Percentiles rank a stretch among this genome's conserved stretches.
These are phyloP conservation scores for Helotiales sp. DNA, from an alignment of 2,329 filamentous ascomycete species.

Conservation along the genomic window DNA sequence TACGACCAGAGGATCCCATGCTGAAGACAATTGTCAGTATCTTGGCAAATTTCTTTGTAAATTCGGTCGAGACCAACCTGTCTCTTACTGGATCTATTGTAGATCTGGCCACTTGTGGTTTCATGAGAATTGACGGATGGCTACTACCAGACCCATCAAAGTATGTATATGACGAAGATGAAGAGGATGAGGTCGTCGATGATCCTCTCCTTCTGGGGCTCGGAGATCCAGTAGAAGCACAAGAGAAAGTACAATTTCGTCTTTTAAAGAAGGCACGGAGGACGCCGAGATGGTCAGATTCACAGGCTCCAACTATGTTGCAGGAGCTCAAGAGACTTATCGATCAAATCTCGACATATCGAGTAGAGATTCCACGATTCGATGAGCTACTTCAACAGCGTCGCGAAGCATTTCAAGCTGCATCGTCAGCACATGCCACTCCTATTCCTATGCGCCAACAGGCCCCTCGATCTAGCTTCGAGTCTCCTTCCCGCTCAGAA, in stretches of 20 bases:
- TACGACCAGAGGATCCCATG: conserved; percentile 66
- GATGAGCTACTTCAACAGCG: conserved; percentile 72
- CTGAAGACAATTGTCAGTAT: conserved; percentile 71
- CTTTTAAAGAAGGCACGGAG: conserved; percentile 57
- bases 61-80: conserved; percentile 89
- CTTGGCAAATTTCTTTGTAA: conserved; percentile 82
- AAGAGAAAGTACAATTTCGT: conserved; percentile 52
- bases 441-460: conserved; percentile 36
- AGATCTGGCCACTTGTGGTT: conserved; percentile 82
- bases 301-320: conserved; percentile 59
- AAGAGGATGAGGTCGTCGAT: conserved; percentile 46
- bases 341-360: conserved; percentile 66
- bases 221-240: conserved; percentile 41
- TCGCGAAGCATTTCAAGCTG: conserved; percentile 67
- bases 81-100: conserved; percentile 84
- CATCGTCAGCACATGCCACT: conserved; percentile 47
- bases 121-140: conserved; percentile 90
- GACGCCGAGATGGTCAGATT: conserved; percentile 58
- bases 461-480: conserved; percentile 47
- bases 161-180: conserved; percentile 60
- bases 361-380: conserved; percentile 70
- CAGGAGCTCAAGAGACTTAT: conserved; percentile 63
- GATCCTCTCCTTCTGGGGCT: conserved; percentile 42
- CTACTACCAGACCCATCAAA: conserved; percentile 73
- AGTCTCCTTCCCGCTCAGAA: conserved; percentile 51